Percentiles rank a stretch among this genome's conserved stretches.
These are phyloP conservation scores for Takakia lepidozioides DNA, from an alignment of 225 moss, liverwort and hornwort genomes.

Conservation along the genomic window DNA sequence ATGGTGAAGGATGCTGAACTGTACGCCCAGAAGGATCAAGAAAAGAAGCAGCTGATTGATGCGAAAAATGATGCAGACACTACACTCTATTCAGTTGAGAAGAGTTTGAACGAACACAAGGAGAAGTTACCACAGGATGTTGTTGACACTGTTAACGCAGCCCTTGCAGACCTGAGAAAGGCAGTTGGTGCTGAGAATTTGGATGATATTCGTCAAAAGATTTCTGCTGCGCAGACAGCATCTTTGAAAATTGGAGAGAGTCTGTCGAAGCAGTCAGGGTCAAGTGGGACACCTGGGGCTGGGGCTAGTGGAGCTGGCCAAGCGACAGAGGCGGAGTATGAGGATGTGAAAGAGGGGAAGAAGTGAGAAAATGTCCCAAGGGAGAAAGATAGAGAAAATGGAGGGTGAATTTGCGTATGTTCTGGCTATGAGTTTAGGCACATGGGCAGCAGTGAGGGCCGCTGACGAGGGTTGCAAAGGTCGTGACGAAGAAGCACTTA, in stretches of 20 bases:
- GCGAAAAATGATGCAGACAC: slow-evolving; percentile 87
- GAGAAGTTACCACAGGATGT: slow-evolving; percentile 70
- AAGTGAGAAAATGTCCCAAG: slow-evolving; percentile 31
- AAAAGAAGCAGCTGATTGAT: slow-evolving; percentile 79
- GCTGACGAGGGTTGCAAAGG: too few relatives aligned
- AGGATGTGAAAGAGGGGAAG: slow-evolving; percentile 69
- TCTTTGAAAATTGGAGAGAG: slow-evolving; percentile 89
- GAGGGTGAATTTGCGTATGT: not conserved
- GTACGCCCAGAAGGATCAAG: slow-evolving; percentile 77
- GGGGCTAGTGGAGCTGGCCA: slow-evolving; percentile 39
- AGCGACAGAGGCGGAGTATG: slow-evolving; percentile 78
- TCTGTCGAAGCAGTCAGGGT: slow-evolving; percentile 43
- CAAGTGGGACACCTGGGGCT: slow-evolving; percentile 10
- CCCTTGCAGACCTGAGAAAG: slow-evolving; percentile 56
- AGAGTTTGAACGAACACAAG: slow-evolving; percentile 71
- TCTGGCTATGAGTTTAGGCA: too few relatives aligned
- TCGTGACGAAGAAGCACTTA: too few relatives aligned
- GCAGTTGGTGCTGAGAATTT: slow-evolving; percentile 52
- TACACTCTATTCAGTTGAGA: slow-evolving; percentile 51
- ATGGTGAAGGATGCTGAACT: slow-evolving; percentile 92
- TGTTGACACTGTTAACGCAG: slow-evolving; percentile 34
- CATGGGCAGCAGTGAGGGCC: too few relatives aligned
- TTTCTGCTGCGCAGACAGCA: slow-evolving; percentile 42
- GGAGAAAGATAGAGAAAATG: too few relatives aligned
- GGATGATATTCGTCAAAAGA: slow-evolving; percentile 55